Conservation (phyloP, 257 asterid species). For the Coffea canephora region DNA sequence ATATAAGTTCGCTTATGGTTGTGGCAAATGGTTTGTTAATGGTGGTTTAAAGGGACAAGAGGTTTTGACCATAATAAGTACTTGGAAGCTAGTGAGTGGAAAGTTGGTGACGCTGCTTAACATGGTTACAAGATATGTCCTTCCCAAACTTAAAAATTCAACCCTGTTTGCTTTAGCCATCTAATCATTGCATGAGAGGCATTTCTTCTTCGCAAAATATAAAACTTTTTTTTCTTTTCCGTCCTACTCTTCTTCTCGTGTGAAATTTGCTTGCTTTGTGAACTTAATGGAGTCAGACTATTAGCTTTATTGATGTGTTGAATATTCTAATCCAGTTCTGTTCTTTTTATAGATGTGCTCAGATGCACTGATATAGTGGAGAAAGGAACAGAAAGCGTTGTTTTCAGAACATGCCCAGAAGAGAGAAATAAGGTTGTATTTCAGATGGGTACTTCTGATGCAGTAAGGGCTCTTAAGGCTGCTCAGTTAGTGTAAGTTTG, state of each 20-base stretch:
- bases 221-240: too few species aligned
- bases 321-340: slow-evolving; percentile 6
- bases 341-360: slow-evolving; percentile 47
- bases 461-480: slow-evolving; percentile 84
- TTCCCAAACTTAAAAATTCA: neutral
- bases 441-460: slow-evolving; percentile 96
- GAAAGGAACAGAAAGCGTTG: slow-evolving; percentile 67
- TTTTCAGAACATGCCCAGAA: slow-evolving; percentile 80
- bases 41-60: too few species aligned
- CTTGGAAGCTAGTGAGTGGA: too few species aligned
- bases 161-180: neutral
- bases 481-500: slow-evolving; percentile 70
- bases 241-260: too few species aligned
- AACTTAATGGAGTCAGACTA: too few species aligned
- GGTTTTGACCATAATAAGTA: too few species aligned
- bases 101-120: too few species aligned
- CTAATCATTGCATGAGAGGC: neutral
- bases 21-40: neutral
- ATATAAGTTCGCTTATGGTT: neutral
- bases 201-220: neutral
- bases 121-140: too few species aligned
- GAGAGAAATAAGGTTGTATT: slow-evolving; percentile 74
- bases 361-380: slow-evolving; percentile 83
- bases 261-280: too few species aligned
- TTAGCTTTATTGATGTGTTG: neutral